Base-by-base conservation (phyloP, 2,329 filamentous ascomycete species). In the Beauveria medogensis region DNA sequence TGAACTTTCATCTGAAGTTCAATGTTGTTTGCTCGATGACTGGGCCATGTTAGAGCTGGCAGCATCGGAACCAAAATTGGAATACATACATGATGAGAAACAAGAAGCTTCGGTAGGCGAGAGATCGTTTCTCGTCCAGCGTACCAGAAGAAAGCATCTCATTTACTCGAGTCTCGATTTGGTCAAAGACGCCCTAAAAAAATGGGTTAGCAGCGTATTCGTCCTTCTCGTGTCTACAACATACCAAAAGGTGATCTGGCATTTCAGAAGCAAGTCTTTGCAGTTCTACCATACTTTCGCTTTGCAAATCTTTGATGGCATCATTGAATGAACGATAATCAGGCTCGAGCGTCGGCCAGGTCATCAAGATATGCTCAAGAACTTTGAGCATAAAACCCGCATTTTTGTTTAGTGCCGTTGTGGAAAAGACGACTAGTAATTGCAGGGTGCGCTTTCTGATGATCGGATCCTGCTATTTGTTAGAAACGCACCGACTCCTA, bases 251-350 rank as follows among this genome's bases (percentile, higher is more conserved):
- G 70, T 96, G 89, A 71, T 97, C 90, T 0, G 94, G 89, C 81
- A 97, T 96, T 68, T 92, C 91, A 64, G 90, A 86, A 7, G 93
- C 93, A 46, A 99, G 80, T 61, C 92, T 85, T 68, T 96, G 92
- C 62, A 97, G 80, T 72, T 99, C 93, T 60, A 91, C 82, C 73
- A 92, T 91, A 67, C 91, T 90, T 69, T 95, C 85, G 3, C 83
- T 84, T 70, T 97, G 92, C 18, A 99, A 80, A 62, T 95, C 91
- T 69, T 92, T 94, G 41, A 97, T 89, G 1, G 92, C 88, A 65
- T 97, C 94, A 16, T 90, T 92, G 72, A 92, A 96, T 3, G 85
- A 78, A 46, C 83, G 81, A 67, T 89, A 84, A 50, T 88, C 84
- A 2, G 88, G 86, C 60, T 90, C 83, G 48, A 90, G 84, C 3